Conservation (phyloP, 768 basidiomycete genomes). For the Trametes punicea region DNA sequence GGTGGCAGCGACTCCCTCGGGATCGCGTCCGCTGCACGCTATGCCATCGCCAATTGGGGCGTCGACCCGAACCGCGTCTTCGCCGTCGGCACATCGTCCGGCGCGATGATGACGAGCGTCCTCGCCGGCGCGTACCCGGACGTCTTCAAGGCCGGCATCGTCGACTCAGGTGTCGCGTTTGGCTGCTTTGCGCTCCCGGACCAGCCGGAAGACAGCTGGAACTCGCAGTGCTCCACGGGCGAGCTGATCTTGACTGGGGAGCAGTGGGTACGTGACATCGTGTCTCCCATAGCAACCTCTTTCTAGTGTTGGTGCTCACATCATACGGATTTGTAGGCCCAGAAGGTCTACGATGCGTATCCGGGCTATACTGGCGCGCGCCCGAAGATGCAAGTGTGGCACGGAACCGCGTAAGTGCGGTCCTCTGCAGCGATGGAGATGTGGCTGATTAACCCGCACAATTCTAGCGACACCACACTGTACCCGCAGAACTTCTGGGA, state of each 20-base stretch:
- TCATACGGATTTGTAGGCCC: conserved; percentile 33
- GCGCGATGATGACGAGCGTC: conserved; percentile 61
- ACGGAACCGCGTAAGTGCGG: conserved; percentile 42
- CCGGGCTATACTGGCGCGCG: conserved; percentile 50
- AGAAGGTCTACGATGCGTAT: conserved; percentile 45
- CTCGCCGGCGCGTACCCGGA: conserved; percentile 54
- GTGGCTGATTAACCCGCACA: neutral
- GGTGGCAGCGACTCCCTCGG: conserved; percentile 52
- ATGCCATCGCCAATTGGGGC: conserved; percentile 45
- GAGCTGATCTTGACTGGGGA: conserved; percentile 41
- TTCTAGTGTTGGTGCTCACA: neutral
- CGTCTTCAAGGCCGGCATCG: conserved; percentile 46
- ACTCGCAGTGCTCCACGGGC: conserved; percentile 37
- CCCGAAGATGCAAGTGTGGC: conserved; percentile 53
- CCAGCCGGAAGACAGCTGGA: conserved; percentile 36
- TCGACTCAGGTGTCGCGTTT: conserved; percentile 51
- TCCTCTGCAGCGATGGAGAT: neutral
- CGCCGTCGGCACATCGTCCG: conserved; percentile 49
- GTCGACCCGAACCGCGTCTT: conserved; percentile 46
- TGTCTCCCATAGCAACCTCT: neutral
- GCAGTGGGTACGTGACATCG: conserved; percentile 35
- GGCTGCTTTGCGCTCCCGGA: conserved; percentile 48
- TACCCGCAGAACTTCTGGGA: conserved; percentile 48
- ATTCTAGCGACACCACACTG: conserved; percentile 45
- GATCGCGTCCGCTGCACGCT: conserved; percentile 46